These are phyloP conservation scores for Metschnikowia proteae DNA, from an alignment of 805 yeast species.

Conservation along the genomic window DNA sequence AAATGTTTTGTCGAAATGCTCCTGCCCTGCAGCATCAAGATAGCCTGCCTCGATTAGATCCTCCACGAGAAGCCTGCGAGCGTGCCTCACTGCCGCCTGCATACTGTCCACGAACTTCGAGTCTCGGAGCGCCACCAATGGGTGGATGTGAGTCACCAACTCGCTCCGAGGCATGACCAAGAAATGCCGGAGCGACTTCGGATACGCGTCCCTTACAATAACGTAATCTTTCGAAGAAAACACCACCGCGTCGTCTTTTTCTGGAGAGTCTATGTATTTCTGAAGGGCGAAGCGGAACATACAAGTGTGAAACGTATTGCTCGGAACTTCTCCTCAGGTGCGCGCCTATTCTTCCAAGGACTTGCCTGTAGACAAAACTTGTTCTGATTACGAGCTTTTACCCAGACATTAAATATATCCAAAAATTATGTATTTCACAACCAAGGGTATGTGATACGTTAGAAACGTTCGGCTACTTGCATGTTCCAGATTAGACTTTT, in stretches of 20 bases:
- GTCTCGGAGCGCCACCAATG: constrained; percentile 45
- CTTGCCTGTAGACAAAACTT: not conserved
- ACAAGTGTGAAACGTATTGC: constrained; percentile 16
- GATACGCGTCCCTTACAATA: constrained; percentile 57
- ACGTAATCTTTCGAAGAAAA: constrained; percentile 50
- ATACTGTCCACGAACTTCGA: constrained; percentile 25
- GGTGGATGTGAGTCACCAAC: constrained; percentile 43
- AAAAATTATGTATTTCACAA: not conserved
- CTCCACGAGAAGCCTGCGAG: constrained; percentile 29
- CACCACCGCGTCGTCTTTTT: constrained; percentile 35
- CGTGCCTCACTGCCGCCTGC: constrained; percentile 34
- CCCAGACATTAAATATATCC: too few relatives aligned
- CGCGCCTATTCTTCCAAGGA: not conserved
- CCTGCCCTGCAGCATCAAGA: constrained; percentile 9
- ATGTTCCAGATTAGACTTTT: constrained; percentile 8
- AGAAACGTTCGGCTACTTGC: not conserved
- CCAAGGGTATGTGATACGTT: not conserved
- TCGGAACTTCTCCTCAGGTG: not conserved
- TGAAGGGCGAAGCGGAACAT: constrained; percentile 48
- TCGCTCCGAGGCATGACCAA: constrained; percentile 55
- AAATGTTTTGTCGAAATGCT: constrained; percentile 22
- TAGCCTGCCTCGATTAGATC: constrained; percentile 23
- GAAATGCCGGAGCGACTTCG: constrained; percentile 60
- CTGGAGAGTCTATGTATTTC: constrained; percentile 48
- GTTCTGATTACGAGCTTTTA: not conserved